A percentile compares a stretch with the other conserved stretches of the same genome.
Conservation (phyloP, 75 land plant species). For the Cryptomeria japonica region DNA sequence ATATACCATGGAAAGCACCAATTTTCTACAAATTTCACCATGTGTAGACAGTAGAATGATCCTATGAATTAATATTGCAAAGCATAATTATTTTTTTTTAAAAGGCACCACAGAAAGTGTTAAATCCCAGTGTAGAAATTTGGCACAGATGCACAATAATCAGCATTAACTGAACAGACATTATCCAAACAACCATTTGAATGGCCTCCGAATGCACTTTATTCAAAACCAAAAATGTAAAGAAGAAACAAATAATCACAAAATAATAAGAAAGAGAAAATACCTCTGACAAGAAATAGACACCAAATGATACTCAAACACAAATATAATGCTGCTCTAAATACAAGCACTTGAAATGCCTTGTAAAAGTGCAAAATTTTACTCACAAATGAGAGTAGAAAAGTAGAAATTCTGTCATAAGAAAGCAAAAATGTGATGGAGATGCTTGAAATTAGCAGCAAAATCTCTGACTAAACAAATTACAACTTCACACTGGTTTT, state of each 20-base stretch:
- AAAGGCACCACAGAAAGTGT: neutral
- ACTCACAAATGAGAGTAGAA: neutral
- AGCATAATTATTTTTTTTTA: no score
- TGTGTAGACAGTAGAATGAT: neutral
- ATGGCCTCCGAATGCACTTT: neutral
- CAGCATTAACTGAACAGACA: no score
- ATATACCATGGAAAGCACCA: neutral
- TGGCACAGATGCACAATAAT: neutral
- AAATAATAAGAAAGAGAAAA: neutral
- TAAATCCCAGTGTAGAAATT: neutral
- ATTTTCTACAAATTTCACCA: neutral
- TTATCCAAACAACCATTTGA: no score
- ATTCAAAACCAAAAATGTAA: no score
- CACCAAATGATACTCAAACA: neutral
- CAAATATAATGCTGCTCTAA: neutral
- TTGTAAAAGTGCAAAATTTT: no score
- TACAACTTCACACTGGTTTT: neutral
- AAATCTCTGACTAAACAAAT: neutral
- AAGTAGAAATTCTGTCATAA: neutral
- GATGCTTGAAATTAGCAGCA: neutral
- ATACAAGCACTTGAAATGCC: neutral
- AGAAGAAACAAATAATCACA: no score
- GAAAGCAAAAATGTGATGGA: no score
- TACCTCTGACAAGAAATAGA: neutral
- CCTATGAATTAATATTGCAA: no score